Percentiles rank a stretch among this genome's conserved stretches.
Evolutionary conservation across 2,329 filamentous ascomycete species (phyloP).

Genomic region (Aspergillus glaucus): DNA sequence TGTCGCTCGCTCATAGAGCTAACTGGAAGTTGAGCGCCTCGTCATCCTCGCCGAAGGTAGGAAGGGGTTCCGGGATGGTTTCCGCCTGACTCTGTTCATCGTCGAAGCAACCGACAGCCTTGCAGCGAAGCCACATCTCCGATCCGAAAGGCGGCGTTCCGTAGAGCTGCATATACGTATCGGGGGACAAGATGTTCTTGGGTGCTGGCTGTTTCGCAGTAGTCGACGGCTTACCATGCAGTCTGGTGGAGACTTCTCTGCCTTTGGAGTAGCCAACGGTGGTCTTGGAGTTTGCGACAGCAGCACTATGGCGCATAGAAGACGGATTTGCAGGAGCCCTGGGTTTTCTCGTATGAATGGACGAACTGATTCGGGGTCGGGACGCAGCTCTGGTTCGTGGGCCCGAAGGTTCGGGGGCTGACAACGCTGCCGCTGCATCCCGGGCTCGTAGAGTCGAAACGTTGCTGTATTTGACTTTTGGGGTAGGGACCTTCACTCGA

Average conservation of each 20-base stretch:
- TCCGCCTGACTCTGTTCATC: slow-evolving; percentile 15
- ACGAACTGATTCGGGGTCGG: slow-evolving; percentile 33
- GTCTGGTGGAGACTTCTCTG: slow-evolving; percentile 38
- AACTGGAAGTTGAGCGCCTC: slow-evolving; percentile 36
- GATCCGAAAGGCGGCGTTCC: slow-evolving; percentile 37
- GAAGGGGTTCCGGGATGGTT: slow-evolving; percentile 22
- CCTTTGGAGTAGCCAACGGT: slow-evolving; percentile 84
- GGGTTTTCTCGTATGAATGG: slow-evolving; percentile 35
- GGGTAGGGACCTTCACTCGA: slow-evolving; percentile 21
- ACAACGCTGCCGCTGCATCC: slow-evolving; percentile 36
- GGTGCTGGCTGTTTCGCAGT: slow-evolving; percentile 16
- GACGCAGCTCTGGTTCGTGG: slow-evolving; percentile 24
- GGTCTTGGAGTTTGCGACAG: slow-evolving; percentile 64
- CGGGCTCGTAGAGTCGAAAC: slow-evolving; percentile 37
- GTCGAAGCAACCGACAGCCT: slow-evolving; percentile 34
- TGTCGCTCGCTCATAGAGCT: slow-evolving; percentile 21
- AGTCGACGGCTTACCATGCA: slow-evolving; percentile 20
- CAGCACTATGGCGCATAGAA: slow-evolving; percentile 53
- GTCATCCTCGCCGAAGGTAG: slow-evolving; percentile 33
- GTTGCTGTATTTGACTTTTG: slow-evolving; percentile 18
- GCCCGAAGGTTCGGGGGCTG: slow-evolving; percentile 25
- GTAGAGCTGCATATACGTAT: slow-evolving; percentile 38
- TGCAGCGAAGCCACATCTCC: slow-evolving; percentile 39
- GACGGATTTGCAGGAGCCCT: slow-evolving; percentile 45
- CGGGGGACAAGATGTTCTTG: slow-evolving; percentile 32